Percentiles rank a stretch among this genome's conserved stretches.
Conservation (phyloP, 2,329 filamentous ascomycete genomes). For the Sporothrix sp. region DNA sequence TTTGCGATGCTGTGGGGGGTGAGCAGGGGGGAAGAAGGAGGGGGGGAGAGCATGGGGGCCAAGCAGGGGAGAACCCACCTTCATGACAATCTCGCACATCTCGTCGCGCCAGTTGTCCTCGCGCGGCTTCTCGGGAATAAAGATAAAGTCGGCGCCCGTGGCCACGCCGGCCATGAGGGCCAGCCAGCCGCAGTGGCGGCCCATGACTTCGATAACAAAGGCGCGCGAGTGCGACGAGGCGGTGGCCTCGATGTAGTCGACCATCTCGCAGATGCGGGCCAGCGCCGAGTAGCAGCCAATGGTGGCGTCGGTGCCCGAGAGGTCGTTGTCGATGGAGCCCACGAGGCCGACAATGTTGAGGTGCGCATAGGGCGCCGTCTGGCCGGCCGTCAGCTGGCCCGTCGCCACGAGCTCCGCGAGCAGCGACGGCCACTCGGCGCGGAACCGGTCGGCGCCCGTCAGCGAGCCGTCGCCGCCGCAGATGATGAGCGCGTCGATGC, state of each 20-base stretch:
- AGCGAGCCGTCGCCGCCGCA: conserved; percentile 95
- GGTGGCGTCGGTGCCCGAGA: conserved; percentile 92
- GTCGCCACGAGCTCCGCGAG: conserved; percentile 72
- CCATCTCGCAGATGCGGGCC: conserved; percentile 84
- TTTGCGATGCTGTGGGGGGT: conserved; percentile 56
- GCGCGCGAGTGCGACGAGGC: conserved; percentile 89
- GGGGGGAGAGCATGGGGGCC: conserved; percentile 1
- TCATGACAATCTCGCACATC: conserved; percentile 69
- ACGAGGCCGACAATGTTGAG: conserved; percentile 96
- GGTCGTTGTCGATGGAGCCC: conserved; percentile 96
- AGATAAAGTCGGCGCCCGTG: conserved; percentile 91
- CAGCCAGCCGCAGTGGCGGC: conserved; percentile 93
- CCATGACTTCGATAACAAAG: conserved; percentile 98
- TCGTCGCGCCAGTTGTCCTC: conserved; percentile 79
- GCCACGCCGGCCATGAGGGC: conserved; percentile 93
- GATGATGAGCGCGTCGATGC: conserved; percentile 92
- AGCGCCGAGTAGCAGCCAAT: conserved; percentile 95
- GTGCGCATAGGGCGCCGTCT: conserved; percentile 67
- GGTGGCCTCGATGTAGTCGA: conserved; percentile 94
- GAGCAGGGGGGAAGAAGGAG: conserved; percentile 19
- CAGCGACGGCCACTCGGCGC: conserved; percentile 82
- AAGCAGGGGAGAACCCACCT: conserved; percentile 34
- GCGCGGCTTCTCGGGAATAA: conserved; percentile 90
- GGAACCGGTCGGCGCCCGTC: conserved; percentile 90
- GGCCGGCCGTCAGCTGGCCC: conserved; percentile 58